A percentile compares a stretch with the other conserved stretches of the same genome.
These are phyloP conservation scores for Clavispora fructus DNA, from an alignment of 805 yeast genomes.

Conservation along the genomic window DNA sequence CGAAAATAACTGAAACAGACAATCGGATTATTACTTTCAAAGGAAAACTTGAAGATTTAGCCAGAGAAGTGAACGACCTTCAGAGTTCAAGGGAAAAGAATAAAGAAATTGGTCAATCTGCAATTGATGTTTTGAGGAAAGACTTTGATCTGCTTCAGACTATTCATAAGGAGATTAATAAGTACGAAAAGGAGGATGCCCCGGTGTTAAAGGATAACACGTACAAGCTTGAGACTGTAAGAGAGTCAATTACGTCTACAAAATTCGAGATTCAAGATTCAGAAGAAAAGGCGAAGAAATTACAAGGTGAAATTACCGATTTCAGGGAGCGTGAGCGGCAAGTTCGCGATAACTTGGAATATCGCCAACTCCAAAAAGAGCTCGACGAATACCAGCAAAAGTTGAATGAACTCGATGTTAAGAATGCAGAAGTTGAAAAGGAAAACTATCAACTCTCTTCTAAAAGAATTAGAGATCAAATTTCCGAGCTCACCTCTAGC, in stretches of 20 bases:
- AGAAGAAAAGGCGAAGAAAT: conserved; percentile 22
- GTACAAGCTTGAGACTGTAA: not conserved
- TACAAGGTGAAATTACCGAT: conserved; percentile 45
- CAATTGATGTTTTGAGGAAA: not conserved
- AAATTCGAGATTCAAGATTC: conserved; percentile 10
- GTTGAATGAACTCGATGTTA: conserved; percentile 43
- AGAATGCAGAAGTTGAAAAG: conserved; percentile 56
- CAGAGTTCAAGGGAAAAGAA: not conserved
- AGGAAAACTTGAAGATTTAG: not conserved
- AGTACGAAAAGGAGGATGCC: conserved; percentile 19
- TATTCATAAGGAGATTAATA: conserved; percentile 7
- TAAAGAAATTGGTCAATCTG: not conserved
- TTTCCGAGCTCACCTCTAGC: conserved; percentile 51
- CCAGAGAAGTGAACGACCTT: conserved; percentile 3
- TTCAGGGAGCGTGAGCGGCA: conserved; percentile 58
- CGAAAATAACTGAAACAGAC: conserved; percentile 4
- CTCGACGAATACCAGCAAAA: conserved; percentile 30
- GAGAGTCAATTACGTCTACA: conserved; percentile 5
- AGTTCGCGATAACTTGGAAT: conserved; percentile 59
- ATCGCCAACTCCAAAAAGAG: conserved; percentile 41
- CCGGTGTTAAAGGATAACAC: conserved; percentile 20
- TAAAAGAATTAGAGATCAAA: conserved; percentile 41
- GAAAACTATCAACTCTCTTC: conserved; percentile 59
- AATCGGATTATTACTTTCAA: conserved; percentile 2
- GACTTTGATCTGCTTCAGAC: not conserved